Conservation (phyloP, 768 basidiomycete genomes). For the Termitomyces sp. region DNA sequence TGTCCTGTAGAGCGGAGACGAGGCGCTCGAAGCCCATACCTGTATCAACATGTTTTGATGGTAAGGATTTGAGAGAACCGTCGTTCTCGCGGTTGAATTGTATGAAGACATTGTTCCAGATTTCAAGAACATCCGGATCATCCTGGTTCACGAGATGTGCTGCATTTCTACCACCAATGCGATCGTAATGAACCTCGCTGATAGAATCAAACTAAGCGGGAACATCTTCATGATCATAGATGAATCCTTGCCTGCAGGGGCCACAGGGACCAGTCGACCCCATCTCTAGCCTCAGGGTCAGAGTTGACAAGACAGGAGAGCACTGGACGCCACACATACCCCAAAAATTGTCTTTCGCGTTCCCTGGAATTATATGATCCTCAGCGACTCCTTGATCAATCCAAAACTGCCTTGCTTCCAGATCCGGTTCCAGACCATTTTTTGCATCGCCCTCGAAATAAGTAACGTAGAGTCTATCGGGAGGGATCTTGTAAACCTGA, state of each 20-base stretch:
- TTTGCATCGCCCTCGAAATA: slow-evolving; percentile 96
- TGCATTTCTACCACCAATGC: slow-evolving; percentile 96
- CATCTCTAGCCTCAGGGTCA: slow-evolving; percentile 66
- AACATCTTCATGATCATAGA: neutral
- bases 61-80: slow-evolving; percentile 71
- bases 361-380: slow-evolving; percentile 88
- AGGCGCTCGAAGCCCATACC: slow-evolving; percentile 99
- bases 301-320: neutral
- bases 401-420: slow-evolving; percentile 87
- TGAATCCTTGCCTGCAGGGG: slow-evolving; percentile 68
- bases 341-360: slow-evolving; percentile 99
- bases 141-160: slow-evolving; percentile 91
- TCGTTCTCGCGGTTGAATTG: slow-evolving; percentile 96
- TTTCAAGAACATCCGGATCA: slow-evolving; percentile 94
- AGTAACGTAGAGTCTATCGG: slow-evolving; percentile 91
- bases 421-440: slow-evolving; percentile 80
- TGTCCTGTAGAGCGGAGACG: slow-evolving; percentile 90
- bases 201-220: neutral
- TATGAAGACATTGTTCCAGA: slow-evolving; percentile 99
- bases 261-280: slow-evolving; percentile 97
- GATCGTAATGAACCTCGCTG: slow-evolving; percentile 95
- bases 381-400: slow-evolving; percentile 82
- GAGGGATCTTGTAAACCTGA: slow-evolving; percentile 78
- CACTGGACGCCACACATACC: slow-evolving; percentile 42
- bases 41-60: slow-evolving; percentile 95